These are phyloP conservation scores for Euphorbia peplus DNA, from an alignment of 345 rosid species.

Conservation along the genomic window DNA sequence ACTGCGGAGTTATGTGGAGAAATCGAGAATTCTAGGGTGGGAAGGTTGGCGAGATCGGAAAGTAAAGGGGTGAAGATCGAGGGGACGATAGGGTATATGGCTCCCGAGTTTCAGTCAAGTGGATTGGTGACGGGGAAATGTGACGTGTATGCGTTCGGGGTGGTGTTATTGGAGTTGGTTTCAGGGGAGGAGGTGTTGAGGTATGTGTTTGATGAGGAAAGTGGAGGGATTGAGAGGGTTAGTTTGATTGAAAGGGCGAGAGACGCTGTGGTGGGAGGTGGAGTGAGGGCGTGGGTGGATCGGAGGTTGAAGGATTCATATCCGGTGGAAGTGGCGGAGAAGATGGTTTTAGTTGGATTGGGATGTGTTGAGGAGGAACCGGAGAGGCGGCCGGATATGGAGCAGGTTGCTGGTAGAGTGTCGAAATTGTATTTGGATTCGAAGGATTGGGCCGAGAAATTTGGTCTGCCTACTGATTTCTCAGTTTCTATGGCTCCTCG, in stretches of 20 bases:
- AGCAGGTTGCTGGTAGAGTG: conserved; percentile 22
- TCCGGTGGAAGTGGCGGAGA: conserved; percentile 32
- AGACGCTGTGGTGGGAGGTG: conserved; percentile 12
- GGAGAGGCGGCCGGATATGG: conserved; percentile 31
- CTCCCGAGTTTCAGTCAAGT: conserved; percentile 39
- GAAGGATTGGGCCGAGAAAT: conserved; percentile 26
- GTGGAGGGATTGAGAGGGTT: conserved; percentile 17
- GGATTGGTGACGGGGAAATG: conserved; percentile 31
- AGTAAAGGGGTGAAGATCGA: conserved; percentile 30
- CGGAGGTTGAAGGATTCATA: conserved; percentile 29
- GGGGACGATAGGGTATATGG: conserved; percentile 54
- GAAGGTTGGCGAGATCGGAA: conserved; percentile 2
- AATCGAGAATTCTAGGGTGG: neutral
- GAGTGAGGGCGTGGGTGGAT: conserved; percentile 33
- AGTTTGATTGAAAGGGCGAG: conserved; percentile 30
- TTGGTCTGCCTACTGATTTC: conserved; percentile 30
- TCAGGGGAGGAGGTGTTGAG: conserved; percentile 33
- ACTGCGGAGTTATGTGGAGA: conserved; percentile 33
- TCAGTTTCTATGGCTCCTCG: conserved; percentile 32
- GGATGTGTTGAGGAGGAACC: conserved; percentile 32
- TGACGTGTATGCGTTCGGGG: conserved; percentile 34
- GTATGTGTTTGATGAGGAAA: conserved; percentile 20
- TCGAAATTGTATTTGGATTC: conserved; percentile 32
- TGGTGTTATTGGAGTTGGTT: conserved; percentile 31
- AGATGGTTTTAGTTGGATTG: conserved; percentile 22